Conservation (phyloP, 192 early-diverging fungal species). For the Rhizoclosmatium globosum region DNA sequence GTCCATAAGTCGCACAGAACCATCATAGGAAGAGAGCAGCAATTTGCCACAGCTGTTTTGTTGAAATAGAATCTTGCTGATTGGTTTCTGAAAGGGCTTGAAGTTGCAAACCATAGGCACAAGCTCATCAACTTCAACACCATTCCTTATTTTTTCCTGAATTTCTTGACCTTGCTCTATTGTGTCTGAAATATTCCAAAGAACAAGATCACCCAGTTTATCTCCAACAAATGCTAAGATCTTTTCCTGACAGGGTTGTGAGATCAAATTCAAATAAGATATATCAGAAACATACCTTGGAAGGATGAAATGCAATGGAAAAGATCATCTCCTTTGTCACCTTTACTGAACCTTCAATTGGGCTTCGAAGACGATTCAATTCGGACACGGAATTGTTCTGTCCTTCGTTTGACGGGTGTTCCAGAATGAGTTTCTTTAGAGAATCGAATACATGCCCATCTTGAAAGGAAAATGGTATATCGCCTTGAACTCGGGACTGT, state of each 20-base stretch:
- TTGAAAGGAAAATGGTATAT: background rate
- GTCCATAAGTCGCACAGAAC: conserved; percentile 66
- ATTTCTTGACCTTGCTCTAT: background rate
- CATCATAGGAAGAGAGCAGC: conserved; percentile 67
- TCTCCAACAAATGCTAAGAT: conserved; percentile 69
- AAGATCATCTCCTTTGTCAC: conserved; percentile 40
- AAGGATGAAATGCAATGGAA: conserved; percentile 63
- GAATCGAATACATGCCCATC: background rate
- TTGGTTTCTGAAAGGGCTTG: conserved; percentile 56
- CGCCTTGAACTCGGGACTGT: background rate
- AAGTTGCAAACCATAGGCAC: conserved; percentile 63
- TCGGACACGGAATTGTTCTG: background rate
- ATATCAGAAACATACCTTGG: conserved; percentile 61
- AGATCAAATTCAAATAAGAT: conserved; percentile 13
- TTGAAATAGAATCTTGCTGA: conserved; percentile 60
- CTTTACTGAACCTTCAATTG: conserved; percentile 41
- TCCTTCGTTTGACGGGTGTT: too few relatives aligned
- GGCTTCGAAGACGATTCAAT: background rate
- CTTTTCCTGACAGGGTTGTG: background rate
- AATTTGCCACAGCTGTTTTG: conserved; percentile 57
- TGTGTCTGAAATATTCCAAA: conserved; percentile 45
- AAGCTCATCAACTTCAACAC: conserved; percentile 30
- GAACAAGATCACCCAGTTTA: conserved; percentile 4
- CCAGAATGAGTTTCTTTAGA: background rate
- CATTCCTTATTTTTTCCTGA: background rate